Percentiles rank a stretch among this genome's conserved stretches.
Conservation (phyloP, 1,139 yeast species). For the Kurtzmaniella quercitrusa region DNA sequence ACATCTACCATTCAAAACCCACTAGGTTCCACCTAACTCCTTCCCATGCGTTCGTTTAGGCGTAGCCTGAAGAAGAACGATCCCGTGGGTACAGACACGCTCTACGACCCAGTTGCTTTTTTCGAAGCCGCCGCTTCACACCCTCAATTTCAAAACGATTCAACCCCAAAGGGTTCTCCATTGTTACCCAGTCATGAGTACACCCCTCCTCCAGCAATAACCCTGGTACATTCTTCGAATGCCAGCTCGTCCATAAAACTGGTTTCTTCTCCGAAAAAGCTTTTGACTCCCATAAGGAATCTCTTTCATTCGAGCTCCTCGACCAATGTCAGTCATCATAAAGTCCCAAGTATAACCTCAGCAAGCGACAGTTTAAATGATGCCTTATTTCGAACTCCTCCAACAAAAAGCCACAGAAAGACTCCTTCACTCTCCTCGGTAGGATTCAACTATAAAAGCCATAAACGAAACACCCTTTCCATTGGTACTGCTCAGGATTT, state of each 20-base stretch:
- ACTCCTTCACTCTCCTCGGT: neutral
- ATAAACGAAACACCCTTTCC: constrained; percentile 6
- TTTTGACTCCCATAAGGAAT: constrained; percentile 40
- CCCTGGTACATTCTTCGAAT: constrained; percentile 8
- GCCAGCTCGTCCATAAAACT: constrained; percentile 12
- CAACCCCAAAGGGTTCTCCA: constrained; percentile 15
- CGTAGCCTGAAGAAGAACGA: constrained; percentile 5
- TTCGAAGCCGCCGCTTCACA: constrained; percentile 1
- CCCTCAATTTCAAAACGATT: constrained; percentile 1
- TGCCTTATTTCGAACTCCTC: constrained; percentile 6
- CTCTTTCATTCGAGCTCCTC: constrained; percentile 22
- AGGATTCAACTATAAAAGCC: neutral
- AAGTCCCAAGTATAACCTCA: constrained; percentile 12
- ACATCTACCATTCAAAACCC: neutral
- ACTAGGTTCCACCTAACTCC: neutral
- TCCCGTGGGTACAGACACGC: neutral
- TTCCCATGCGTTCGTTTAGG: constrained; percentile 7
- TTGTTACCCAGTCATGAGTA: constrained; percentile 15
- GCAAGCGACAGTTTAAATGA: constrained; percentile 14
- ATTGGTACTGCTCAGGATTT: constrained; percentile 6
- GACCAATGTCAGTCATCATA: constrained; percentile 7
- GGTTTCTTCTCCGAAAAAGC: constrained; percentile 38
- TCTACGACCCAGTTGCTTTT: neutral
- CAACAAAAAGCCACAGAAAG: neutral
- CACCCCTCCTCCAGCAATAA: constrained; percentile 21